Conservation (phyloP, 768 basidiomycete species). For the Exidia glandulosa region DNA sequence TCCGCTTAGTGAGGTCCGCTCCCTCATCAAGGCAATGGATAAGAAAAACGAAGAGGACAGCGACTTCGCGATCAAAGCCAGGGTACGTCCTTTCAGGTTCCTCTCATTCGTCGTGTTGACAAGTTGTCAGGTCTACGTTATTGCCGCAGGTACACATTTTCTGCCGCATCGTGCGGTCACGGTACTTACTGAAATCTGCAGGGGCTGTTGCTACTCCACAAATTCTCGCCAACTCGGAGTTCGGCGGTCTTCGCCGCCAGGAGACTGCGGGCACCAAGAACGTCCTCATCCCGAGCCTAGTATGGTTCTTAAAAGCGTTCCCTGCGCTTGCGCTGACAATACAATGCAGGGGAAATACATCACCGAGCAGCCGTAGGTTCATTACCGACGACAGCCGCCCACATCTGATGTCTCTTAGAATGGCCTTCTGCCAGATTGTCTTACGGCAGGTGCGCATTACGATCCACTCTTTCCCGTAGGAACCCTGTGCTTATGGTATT, state of each 20-base stretch:
- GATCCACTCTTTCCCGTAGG: too few species aligned
- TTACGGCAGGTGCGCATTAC: slow-evolving; percentile 5
- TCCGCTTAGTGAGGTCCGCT: background rate
- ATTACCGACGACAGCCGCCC: background rate
- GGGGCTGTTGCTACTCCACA: slow-evolving; percentile 9
- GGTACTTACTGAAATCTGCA: background rate
- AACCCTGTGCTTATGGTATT: too few species aligned
- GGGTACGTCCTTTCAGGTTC: background rate
- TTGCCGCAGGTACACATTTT: slow-evolving; percentile 7
- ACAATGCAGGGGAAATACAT: slow-evolving; percentile 9
- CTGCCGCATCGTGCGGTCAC: background rate
- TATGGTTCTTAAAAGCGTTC: background rate
- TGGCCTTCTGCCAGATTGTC: slow-evolving; percentile 15
- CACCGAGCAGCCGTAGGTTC: slow-evolving; percentile 13
- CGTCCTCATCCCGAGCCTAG: slow-evolving; percentile 2
- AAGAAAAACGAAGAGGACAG: background rate
- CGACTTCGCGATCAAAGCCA: background rate
- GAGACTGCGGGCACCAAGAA: too few species aligned
- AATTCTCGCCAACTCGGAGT: slow-evolving; percentile 10
- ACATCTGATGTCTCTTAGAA: background rate
- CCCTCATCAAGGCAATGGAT: background rate
- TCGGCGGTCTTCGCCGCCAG: background rate
- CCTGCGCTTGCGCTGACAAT: background rate
- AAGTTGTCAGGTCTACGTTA: slow-evolving; percentile 7
- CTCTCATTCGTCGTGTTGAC: background rate